A percentile compares a stretch with the other conserved stretches of the same genome.
phyloP scores from a whole-genome alignment of 768 basidiomycete species.

The Lentinula boryana region DNA sequence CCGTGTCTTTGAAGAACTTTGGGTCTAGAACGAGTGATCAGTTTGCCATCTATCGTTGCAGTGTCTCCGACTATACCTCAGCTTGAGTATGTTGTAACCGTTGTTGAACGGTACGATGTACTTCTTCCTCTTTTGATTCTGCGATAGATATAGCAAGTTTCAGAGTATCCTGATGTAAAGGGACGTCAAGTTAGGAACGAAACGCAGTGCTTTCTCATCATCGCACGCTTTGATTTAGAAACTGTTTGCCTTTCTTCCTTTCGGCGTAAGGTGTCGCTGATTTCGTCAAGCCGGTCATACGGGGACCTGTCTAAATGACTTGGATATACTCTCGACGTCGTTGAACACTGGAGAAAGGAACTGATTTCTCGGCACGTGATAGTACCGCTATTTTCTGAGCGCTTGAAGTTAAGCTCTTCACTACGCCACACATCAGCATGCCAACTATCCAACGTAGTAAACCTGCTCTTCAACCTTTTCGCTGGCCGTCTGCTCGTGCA shows the following conservation, averaged over 20 bases:
- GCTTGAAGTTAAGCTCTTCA: too few species aligned
- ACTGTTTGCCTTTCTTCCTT: constrained; percentile 26
- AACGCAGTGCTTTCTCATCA: constrained; percentile 2
- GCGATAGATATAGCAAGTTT: constrained; percentile 42
- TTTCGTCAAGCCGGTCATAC: background rate
- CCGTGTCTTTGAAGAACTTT: background rate
- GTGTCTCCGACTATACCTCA: background rate
- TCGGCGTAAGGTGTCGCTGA: constrained; percentile 3
- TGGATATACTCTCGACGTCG: too few species aligned
- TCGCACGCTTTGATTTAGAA: constrained; percentile 29
- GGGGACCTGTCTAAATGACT: background rate
- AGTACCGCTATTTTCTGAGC: too few species aligned
- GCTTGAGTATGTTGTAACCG: constrained; percentile 32
- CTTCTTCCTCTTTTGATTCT: constrained; percentile 38
- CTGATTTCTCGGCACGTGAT: too few species aligned
- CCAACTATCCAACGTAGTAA: background rate
- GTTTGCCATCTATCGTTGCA: background rate
- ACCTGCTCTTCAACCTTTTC: background rate
- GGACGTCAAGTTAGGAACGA: constrained; percentile 7
- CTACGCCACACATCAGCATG: too few species aligned
- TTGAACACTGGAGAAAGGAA: background rate
- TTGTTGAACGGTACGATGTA: constrained; percentile 31
- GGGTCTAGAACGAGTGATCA: background rate
- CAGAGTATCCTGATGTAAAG: constrained; percentile 34
- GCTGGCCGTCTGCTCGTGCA: background rate